phyloP scores from a whole-genome alignment of 2,329 filamentous ascomycete genomes.

The Aspergillus sergii region DNA sequence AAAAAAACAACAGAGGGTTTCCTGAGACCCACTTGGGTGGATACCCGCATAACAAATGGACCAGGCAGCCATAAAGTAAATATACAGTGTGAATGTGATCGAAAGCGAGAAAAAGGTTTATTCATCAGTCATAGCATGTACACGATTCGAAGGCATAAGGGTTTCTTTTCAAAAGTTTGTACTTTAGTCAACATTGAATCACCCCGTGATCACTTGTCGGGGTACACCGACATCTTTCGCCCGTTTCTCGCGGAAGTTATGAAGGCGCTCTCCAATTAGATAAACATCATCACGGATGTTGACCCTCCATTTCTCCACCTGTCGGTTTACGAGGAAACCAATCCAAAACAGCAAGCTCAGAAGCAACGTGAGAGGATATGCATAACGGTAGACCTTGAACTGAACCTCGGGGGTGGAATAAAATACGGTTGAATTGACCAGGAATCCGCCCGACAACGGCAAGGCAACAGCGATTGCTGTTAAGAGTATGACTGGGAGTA shows the following conservation, averaged over 20 bases:
- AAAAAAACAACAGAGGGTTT: background rate
- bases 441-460: slow-evolving; percentile 64
- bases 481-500: slow-evolving; percentile 72
- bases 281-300: slow-evolving; percentile 93
- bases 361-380: slow-evolving; percentile 69
- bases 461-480: slow-evolving; percentile 63
- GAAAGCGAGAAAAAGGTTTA: background rate
- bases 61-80: background rate
- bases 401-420: slow-evolving; percentile 34
- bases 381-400: slow-evolving; percentile 61
- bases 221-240: slow-evolving; percentile 42
- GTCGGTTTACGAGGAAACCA: slow-evolving; percentile 43
- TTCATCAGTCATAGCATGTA: slow-evolving; percentile 4
- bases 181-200: slow-evolving; percentile 5
- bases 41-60: background rate
- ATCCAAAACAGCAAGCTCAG: slow-evolving; percentile 55
- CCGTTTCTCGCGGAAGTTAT: slow-evolving; percentile 79
- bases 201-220: slow-evolving; percentile 41
- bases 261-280: slow-evolving; percentile 87
- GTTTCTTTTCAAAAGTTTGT: background rate
- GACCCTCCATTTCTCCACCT: slow-evolving; percentile 75
- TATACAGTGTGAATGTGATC: background rate
- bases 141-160: background rate
- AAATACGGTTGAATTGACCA: slow-evolving; percentile 50
- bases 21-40: background rate